Percentiles rank a stretch among this genome's conserved stretches.
Evolutionary conservation across 345 rosid species (phyloP).

Genomic region (Eucalyptus regnans): DNA sequence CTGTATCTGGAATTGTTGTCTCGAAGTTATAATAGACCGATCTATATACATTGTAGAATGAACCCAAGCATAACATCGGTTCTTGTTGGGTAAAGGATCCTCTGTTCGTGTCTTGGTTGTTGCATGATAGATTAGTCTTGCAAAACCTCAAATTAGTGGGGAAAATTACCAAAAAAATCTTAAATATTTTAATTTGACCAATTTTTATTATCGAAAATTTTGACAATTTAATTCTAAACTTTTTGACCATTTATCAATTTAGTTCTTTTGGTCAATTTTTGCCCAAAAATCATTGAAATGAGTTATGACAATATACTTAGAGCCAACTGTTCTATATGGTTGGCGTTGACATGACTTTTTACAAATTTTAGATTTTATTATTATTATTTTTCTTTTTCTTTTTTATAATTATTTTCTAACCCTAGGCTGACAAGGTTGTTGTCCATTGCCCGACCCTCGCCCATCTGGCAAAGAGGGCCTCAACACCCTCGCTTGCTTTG

Average conservation of each 20-base stretch:
- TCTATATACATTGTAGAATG: background rate
- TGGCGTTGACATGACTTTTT: background rate
- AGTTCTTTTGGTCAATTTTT: background rate
- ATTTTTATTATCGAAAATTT: background rate
- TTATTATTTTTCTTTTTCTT: too few species aligned
- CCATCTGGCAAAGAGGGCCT: background rate
- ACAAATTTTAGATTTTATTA: background rate
- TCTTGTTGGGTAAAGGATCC: background rate
- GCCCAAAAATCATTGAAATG: background rate
- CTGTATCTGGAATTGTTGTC: background rate
- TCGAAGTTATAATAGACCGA: background rate
- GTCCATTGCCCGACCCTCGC: background rate
- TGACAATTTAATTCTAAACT: background rate
- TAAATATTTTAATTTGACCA: background rate
- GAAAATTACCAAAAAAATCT: background rate
- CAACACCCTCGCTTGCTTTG: too few species aligned
- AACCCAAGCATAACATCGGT: background rate
- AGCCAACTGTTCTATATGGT: fast-evolving
- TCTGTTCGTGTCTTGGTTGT: background rate
- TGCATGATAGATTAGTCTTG: background rate
- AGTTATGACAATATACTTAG: background rate
- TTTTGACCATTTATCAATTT: background rate
- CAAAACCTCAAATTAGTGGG: background rate
- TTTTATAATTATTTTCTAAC: background rate
- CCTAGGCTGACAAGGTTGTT: background rate